These are phyloP conservation scores for Sporothrix brasiliensis DNA, from an alignment of 2,329 filamentous ascomycete species.

Conservation along the genomic window DNA sequence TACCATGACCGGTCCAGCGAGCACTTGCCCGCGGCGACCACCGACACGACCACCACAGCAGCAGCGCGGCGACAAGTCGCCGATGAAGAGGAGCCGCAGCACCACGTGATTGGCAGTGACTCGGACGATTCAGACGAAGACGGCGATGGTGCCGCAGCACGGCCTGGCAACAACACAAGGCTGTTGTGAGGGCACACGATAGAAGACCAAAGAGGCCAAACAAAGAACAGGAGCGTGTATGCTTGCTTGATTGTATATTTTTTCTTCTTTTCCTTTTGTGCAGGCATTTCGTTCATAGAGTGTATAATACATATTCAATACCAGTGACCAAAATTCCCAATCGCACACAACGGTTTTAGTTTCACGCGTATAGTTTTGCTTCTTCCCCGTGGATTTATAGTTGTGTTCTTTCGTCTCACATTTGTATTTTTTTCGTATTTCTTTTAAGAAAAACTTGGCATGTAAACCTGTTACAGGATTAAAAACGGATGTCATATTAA, in stretches of 20 bases:
- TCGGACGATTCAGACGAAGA: constrained; percentile 44
- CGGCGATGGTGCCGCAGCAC: constrained; percentile 29
- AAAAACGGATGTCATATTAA: background rate
- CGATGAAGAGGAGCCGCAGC: constrained; percentile 46
- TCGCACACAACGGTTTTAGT: too few relatives aligned
- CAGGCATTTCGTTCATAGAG: constrained; percentile 9
- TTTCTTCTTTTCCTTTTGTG: background rate
- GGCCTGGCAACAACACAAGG: constrained; percentile 23
- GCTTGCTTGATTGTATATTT: constrained; percentile 16
- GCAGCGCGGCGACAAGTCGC: constrained; percentile 40
- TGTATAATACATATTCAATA: constrained; percentile 9
- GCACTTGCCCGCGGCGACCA: constrained; percentile 29
- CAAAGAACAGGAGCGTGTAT: constrained; percentile 14
- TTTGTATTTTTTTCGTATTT: too few relatives aligned
- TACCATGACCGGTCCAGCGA: constrained; percentile 41
- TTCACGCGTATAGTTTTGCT: too few relatives aligned
- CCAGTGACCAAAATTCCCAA: background rate
- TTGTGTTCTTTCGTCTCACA: too few relatives aligned
- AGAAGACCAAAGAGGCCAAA: too few relatives aligned
- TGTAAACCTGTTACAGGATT: too few relatives aligned
- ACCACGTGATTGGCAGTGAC: constrained; percentile 57
- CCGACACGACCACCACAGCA: constrained; percentile 37
- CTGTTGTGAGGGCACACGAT: constrained; percentile 21
- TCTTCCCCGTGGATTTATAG: too few relatives aligned
- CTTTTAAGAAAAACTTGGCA: too few relatives aligned